Evolutionary conservation across 1,284 basidiomycete genomes (phyloP).

Genomic region (Cryptococcus sp.): DNA sequence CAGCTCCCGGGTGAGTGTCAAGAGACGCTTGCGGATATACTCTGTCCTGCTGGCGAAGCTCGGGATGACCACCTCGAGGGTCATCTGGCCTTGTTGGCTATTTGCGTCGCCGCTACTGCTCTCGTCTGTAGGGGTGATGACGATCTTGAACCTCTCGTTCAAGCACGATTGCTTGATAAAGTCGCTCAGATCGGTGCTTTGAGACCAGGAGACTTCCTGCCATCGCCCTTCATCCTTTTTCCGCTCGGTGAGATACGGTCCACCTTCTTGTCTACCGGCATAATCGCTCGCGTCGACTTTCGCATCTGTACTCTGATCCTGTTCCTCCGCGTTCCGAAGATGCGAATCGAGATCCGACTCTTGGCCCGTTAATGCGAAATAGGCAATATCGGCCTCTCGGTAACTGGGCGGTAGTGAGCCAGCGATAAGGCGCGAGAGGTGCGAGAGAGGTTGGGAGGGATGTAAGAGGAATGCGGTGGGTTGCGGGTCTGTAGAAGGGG

Average conservation of each 20-base stretch:
- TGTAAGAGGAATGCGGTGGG: constrained; percentile 61
- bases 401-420: constrained; percentile 45
- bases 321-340: constrained; percentile 34
- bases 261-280: constrained; percentile 30
- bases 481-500: constrained; percentile 14
- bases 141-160: constrained; percentile 61
- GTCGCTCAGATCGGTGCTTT: constrained; percentile 67
- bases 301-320: constrained; percentile 1
- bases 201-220: constrained; percentile 61
- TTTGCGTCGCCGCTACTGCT: not conserved
- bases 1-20: constrained; percentile 58
- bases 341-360: constrained; percentile 50
- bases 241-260: constrained; percentile 43
- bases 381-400: constrained; percentile 55
- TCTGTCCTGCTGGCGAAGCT: constrained; percentile 66
- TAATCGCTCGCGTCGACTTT: constrained; percentile 5
- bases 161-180: constrained; percentile 67
- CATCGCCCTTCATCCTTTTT: constrained; percentile 26
- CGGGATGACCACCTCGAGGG: constrained; percentile 62
- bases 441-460: constrained; percentile 51
- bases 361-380: constrained; percentile 54
- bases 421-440: constrained; percentile 56
- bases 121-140: constrained; percentile 50
- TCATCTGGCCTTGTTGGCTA: constrained; percentile 21
- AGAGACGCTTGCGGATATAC: constrained; percentile 61